Conservation (phyloP, 192 early-diverging fungal species). For the Dissophora globulifera region DNA sequence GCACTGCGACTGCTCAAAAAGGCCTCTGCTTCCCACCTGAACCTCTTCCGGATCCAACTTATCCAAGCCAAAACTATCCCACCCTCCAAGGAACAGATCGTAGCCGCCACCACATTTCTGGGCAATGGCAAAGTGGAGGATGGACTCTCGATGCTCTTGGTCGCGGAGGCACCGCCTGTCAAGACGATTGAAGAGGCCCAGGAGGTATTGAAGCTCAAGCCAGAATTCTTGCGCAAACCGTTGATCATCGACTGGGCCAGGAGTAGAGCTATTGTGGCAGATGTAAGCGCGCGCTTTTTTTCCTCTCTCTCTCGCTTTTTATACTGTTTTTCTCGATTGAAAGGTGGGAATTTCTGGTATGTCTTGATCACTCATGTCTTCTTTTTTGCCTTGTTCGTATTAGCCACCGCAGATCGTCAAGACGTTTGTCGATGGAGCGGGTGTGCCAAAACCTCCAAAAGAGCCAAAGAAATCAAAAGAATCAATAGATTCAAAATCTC, state of each 20-base stretch:
- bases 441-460: too few relatives aligned
- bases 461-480: too few relatives aligned
- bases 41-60: conserved; percentile 30
- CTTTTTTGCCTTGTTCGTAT: too few relatives aligned
- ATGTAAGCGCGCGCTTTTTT: conserved; percentile 28
- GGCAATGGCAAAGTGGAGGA: conserved; percentile 7
- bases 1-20: conserved; percentile 22
- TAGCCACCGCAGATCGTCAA: too few relatives aligned
- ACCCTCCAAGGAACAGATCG: conserved; percentile 17
- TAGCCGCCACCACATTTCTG: conserved; percentile 11
- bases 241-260: conserved; percentile 40
- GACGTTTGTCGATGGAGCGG: too few relatives aligned
- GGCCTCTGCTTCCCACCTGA: background rate
- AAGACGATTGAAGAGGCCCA: conserved; percentile 30
- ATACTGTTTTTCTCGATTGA: too few relatives aligned
- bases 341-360: too few relatives aligned
- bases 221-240: conserved; percentile 28
- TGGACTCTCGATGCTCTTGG: conserved; percentile 6
- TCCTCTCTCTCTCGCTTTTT: too few relatives aligned
- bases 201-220: conserved; percentile 12
- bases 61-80: conserved; percentile 20
- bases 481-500: too few relatives aligned
- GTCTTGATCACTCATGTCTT: too few relatives aligned
- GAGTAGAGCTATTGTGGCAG: conserved; percentile 28
- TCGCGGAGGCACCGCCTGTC: background rate